phyloP scores from a whole-genome alignment of 352 stramenopile genomes.

The Globisporangium megalacanthum region DNA sequence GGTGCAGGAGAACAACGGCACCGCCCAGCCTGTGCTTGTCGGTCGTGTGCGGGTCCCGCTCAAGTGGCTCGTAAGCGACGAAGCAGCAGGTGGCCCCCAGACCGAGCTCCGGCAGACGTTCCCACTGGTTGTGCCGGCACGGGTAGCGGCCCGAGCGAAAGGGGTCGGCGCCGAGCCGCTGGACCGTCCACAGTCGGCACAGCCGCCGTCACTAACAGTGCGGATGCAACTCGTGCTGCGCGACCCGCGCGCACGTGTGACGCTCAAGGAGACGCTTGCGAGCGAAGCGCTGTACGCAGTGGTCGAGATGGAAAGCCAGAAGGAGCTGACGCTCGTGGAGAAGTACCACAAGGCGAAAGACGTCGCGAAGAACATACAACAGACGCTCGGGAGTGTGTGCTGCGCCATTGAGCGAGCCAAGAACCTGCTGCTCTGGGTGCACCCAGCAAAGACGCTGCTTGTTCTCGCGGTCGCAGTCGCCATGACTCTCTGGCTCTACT shows the following conservation, averaged over 20 bases:
- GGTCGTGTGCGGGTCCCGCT: conserved; percentile 22
- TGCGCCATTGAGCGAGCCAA: conserved; percentile 24
- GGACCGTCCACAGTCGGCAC: neutral
- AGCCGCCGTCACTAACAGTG: conserved; percentile 16
- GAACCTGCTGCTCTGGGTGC: conserved; percentile 35
- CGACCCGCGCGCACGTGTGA: conserved; percentile 18
- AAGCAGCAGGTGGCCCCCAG: conserved; percentile 18
- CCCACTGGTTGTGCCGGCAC: conserved; percentile 12
- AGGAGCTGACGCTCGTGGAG: conserved; percentile 27
- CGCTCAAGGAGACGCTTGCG: conserved; percentile 21
- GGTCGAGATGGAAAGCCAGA: conserved; percentile 30
- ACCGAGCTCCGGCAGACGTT: conserved; percentile 19
- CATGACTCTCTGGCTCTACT: conserved; percentile 13
- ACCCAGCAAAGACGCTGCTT: conserved; percentile 31
- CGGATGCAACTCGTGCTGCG: conserved; percentile 25
- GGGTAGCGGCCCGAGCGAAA: no score
- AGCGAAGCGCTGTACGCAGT: conserved; percentile 31
- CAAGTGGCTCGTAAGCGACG: conserved; percentile 19
- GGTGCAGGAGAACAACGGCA: conserved; percentile 18
- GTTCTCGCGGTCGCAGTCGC: conserved; percentile 10
- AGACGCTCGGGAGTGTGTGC: conserved; percentile 24
- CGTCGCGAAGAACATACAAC: conserved; percentile 32
- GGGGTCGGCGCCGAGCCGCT: no score
- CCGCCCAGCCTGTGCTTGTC: conserved; percentile 10
- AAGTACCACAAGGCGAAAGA: conserved; percentile 42